Percentiles rank a stretch among this genome's conserved stretches.
Evolutionary conservation across 208 protist species (phyloP).

Genomic region (Trypanosoma boissoni): DNA sequence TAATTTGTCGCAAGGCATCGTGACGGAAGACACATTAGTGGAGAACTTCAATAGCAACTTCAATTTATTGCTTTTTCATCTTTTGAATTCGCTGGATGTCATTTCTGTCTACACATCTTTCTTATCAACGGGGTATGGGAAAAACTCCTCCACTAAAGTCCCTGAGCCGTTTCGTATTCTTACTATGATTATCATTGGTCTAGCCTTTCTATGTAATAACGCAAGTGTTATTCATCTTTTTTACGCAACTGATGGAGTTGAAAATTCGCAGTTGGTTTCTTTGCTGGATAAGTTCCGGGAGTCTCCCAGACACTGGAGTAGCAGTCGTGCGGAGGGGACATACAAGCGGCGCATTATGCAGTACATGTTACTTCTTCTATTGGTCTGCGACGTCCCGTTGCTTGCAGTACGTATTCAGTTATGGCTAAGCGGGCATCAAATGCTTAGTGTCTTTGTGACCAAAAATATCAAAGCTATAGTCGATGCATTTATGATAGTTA

Average conservation of each 20-base stretch:
- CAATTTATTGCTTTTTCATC: constrained; percentile 22
- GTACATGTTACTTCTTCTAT: constrained; percentile 25
- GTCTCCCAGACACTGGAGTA: constrained; percentile 15
- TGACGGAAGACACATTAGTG: constrained; percentile 8
- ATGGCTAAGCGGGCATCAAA: constrained; percentile 18
- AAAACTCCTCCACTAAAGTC: background rate
- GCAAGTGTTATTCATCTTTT: constrained; percentile 22
- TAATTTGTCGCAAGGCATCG: background rate
- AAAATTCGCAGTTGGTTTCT: constrained; percentile 12
- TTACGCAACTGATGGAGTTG: constrained; percentile 18
- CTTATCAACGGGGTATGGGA: background rate
- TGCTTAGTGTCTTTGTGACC: constrained; percentile 20
- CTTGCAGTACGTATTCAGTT: constrained; percentile 23
- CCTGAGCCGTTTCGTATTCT: constrained; percentile 18
- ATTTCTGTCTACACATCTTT: constrained; percentile 21
- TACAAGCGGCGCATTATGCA: constrained; percentile 28
- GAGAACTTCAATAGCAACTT: constrained; percentile 26
- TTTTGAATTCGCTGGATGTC: constrained; percentile 25
- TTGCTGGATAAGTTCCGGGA: constrained; percentile 20
- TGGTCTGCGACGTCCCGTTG: constrained; percentile 26
- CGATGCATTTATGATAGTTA: constrained; percentile 21
- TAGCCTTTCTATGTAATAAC: constrained; percentile 24
- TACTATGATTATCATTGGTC: constrained; percentile 13
- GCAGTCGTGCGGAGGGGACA: constrained; percentile 9
- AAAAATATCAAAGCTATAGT: constrained; percentile 29